phyloP scores from a whole-genome alignment of 495 filamentous ascomycete species.

The Penicillium tannophilum region DNA sequence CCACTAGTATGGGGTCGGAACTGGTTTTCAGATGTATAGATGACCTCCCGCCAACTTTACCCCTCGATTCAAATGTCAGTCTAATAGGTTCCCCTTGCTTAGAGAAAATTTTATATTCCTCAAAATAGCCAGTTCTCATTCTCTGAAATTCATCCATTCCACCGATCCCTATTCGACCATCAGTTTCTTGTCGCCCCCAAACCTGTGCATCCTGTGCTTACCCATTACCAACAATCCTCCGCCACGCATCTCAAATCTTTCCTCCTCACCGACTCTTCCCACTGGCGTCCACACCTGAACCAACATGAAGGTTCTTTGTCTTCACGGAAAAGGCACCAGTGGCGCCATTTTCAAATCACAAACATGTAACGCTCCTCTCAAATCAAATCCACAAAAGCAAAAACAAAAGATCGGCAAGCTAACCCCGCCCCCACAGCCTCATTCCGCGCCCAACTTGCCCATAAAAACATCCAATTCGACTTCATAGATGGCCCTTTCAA shows the following conservation, averaged over 20 bases:
- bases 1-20: too few relatives aligned
- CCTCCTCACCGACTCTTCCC: not conserved
- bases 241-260: not conserved
- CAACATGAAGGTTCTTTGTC: constrained; percentile 60
- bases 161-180: not conserved
- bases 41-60: too few relatives aligned
- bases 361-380: constrained; percentile 44
- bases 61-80: not conserved
- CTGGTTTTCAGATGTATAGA: too few relatives aligned
- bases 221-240: not conserved
- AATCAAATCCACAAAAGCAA: not conserved
- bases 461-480: constrained; percentile 50
- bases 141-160: not conserved
- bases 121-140: not conserved
- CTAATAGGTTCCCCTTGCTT: not conserved
- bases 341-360: constrained; percentile 59
- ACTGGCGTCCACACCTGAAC: not conserved
- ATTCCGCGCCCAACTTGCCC: constrained; percentile 40
- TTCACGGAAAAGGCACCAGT: constrained; percentile 66
- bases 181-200: not conserved
- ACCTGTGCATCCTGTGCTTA: not conserved
- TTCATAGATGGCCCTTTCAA: constrained; percentile 57
- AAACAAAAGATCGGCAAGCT: constrained; percentile 2
- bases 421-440: constrained; percentile 42
- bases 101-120: not conserved